These are phyloP conservation scores for Rubia tinctorum DNA, from an alignment of 305 asterid species.

Conservation along the genomic window DNA sequence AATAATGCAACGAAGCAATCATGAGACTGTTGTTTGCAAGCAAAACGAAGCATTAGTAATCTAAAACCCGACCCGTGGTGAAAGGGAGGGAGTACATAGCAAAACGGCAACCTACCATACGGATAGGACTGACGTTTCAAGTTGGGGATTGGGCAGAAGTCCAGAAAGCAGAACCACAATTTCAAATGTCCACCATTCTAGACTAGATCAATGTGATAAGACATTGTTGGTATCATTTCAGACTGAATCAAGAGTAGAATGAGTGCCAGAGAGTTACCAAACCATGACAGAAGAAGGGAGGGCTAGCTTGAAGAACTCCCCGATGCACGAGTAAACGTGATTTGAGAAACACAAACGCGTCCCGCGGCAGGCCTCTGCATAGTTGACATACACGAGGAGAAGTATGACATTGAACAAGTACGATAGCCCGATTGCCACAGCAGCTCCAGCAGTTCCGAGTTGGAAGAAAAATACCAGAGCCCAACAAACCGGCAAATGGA, in stretches of 20 bases:
- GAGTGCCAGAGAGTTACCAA: conserved; percentile 17
- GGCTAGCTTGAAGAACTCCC: conserved; percentile 7
- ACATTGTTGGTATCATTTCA: not conserved
- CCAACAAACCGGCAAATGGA: conserved; percentile 11
- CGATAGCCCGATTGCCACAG: not conserved
- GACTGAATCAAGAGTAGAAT: not conserved
- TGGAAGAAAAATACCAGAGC: conserved; percentile 8
- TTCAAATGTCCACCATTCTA: conserved; percentile 33
- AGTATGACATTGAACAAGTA: conserved; percentile 2
- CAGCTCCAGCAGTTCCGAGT: not conserved
- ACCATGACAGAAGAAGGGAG: conserved; percentile 1
- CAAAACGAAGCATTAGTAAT: not conserved
- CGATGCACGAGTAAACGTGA: not conserved
- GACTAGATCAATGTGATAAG: not conserved
- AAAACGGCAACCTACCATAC: conserved; percentile 2
- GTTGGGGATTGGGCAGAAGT: conserved; percentile 7
- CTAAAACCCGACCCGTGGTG: not conserved
- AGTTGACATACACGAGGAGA: not conserved
- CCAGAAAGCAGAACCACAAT: conserved; percentile 8
- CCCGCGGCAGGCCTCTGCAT: not conserved
- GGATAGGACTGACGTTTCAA: conserved; percentile 15
- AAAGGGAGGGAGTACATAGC: not conserved
- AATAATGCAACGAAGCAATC: conserved; percentile 7
- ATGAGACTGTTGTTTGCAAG: not conserved
- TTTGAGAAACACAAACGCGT: not conserved